These are phyloP conservation scores for Psilocybe subaeruginosa DNA, from an alignment of 768 basidiomycete species.

Conservation along the genomic window DNA sequence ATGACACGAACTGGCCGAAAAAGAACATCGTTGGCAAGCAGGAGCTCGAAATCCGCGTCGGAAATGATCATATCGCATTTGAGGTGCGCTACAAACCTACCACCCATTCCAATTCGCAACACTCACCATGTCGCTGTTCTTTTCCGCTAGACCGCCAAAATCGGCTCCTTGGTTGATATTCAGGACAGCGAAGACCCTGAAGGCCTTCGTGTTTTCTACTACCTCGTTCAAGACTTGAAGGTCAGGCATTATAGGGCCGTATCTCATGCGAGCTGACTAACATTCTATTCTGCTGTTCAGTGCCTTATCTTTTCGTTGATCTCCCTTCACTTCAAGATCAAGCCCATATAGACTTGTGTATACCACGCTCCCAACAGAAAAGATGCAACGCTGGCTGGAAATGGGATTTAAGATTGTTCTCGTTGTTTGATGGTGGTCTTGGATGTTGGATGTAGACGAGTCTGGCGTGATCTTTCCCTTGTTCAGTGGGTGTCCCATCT, in stretches of 20 bases:
- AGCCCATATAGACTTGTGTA: conserved; percentile 73
- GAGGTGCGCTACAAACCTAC: conserved; percentile 59
- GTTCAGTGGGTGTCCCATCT: conserved; percentile 1
- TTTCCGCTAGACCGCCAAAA: conserved; percentile 85
- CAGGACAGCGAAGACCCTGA: conserved; percentile 98
- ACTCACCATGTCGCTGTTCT: background rate
- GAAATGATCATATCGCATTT: conserved; percentile 95
- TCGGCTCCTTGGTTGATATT: conserved; percentile 95
- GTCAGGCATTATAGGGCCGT: conserved; percentile 40
- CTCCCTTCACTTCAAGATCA: conserved; percentile 99
- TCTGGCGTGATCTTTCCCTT: conserved; percentile 8
- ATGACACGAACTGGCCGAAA: conserved; percentile 98
- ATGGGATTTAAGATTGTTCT: background rate
- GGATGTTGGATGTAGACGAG: conserved; percentile 7
- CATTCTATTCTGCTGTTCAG: conserved; percentile 42
- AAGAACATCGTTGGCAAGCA: conserved; percentile 99
- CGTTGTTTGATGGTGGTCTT: conserved; percentile 2
- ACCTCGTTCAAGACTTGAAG: conserved; percentile 97
- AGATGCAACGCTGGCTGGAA: conserved; percentile 14
- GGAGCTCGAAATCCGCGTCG: conserved; percentile 93
- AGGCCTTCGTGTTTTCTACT: conserved; percentile 97
- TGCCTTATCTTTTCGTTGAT: conserved; percentile 98
- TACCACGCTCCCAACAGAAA: background rate
- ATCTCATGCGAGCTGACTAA: background rate
- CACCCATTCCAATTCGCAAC: background rate